A percentile compares a stretch with the other conserved stretches of the same genome.
phyloP scores from a whole-genome alignment of 306 rosid genomes.

The Ochetophila trinervis region DNA sequence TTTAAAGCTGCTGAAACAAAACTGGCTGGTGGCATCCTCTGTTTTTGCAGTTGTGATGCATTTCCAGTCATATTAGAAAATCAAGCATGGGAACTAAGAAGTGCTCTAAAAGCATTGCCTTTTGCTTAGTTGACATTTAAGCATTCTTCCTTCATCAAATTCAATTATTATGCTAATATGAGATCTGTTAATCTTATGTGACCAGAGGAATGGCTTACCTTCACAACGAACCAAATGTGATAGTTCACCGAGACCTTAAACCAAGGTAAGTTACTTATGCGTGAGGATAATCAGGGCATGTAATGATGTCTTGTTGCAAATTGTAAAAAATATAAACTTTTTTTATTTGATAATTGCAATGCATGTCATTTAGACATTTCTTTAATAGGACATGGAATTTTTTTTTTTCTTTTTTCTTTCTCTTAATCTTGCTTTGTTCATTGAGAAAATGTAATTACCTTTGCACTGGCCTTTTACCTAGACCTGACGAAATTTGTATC shows the following conservation, averaged over 20 bases:
- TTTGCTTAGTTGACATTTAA: neutral
- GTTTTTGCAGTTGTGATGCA: no score
- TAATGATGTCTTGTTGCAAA: neutral
- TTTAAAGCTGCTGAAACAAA: no score
- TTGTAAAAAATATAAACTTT: neutral
- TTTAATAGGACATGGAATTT: neutral
- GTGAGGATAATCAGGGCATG: slow-evolving; percentile 19
- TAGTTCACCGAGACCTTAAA: slow-evolving; percentile 87
- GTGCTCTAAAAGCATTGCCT: neutral
- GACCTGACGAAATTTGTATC: slow-evolving; percentile 18
- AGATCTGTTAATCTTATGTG: slow-evolving; percentile 26
- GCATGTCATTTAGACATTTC: neutral
- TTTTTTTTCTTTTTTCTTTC: neutral
- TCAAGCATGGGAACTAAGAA: no score
- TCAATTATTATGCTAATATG: slow-evolving; percentile 31
- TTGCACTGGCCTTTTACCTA: slow-evolving; percentile 7
- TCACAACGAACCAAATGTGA: slow-evolving; percentile 91
- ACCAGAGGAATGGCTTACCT: slow-evolving; percentile 94
- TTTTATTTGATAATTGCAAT: neutral
- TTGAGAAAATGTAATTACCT: slow-evolving; percentile 21
- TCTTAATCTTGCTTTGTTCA: slow-evolving; percentile 4
- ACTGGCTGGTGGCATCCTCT: no score
- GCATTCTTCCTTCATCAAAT: slow-evolving; percentile 13
- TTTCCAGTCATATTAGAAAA: no score
- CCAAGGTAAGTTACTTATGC: slow-evolving; percentile 62